Evolutionary conservation across 73 alveolate genomes (phyloP).

Genomic region (Effrenium voratum): DNA sequence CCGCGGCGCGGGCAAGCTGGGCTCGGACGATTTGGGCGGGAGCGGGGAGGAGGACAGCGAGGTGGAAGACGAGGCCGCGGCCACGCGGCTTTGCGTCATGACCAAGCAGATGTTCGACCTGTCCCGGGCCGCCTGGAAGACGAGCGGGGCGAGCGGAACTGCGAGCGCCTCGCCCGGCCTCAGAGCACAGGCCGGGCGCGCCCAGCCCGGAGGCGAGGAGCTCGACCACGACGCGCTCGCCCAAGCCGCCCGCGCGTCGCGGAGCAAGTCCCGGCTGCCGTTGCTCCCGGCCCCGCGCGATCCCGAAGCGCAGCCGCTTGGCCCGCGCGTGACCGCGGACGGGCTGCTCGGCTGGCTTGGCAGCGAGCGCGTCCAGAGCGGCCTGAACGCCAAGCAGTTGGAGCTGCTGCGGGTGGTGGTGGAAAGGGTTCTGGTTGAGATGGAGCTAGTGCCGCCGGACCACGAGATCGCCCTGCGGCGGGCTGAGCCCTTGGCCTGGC

Average conservation of each 20-base stretch:
- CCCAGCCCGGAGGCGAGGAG: no score
- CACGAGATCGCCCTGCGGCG: not conserved
- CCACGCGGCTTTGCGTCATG: conserved; percentile 9
- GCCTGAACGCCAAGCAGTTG: not conserved
- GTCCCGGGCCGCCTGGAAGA: conserved; percentile 25
- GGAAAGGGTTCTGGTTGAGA: not conserved
- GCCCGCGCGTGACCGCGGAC: no score
- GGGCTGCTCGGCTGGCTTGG: not conserved
- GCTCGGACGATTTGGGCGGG: not conserved
- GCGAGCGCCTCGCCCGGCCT: no score
- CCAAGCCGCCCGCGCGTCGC: no score
- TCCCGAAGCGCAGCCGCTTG: no score
- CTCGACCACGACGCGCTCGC: no score
- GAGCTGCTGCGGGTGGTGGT: not conserved
- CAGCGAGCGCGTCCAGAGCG: not conserved
- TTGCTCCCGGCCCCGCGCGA: no score
- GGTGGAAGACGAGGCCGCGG: not conserved
- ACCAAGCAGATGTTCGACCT: conserved; percentile 48
- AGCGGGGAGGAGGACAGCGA: not conserved
- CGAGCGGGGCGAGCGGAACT: not conserved
- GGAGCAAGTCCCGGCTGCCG: no score
- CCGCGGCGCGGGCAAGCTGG: not conserved
- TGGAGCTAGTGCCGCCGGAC: not conserved
- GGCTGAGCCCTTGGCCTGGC: not conserved
- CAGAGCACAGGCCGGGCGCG: no score